Evolutionary conservation across 2,329 filamentous ascomycete species (phyloP).

Genomic region (Hirsutella minnesotensis): DNA sequence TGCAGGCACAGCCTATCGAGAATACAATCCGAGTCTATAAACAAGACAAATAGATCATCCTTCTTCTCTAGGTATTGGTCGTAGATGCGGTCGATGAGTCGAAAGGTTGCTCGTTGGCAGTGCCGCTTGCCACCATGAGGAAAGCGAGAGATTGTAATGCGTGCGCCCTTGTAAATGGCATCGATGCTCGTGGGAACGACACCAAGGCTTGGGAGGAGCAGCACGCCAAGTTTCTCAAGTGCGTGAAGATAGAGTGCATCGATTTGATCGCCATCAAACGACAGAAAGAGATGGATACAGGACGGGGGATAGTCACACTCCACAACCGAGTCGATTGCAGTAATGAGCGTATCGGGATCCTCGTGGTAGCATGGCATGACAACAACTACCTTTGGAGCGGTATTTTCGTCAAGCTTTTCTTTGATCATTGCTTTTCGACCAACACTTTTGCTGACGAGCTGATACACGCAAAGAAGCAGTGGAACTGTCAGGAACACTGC

Average conservation of each 20-base stretch:
- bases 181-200: conserved; percentile 89
- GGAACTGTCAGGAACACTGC: conserved; percentile 74
- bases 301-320: conserved; percentile 87
- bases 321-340: conserved; percentile 82
- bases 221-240: conserved; percentile 73
- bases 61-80: conserved; percentile 73
- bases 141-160: conserved; percentile 86
- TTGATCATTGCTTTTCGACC: conserved; percentile 75
- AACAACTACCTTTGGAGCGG: conserved; percentile 86
- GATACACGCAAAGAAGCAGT: conserved; percentile 88
- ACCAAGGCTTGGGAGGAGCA: conserved; percentile 50
- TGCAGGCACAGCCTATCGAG: conserved; percentile 84
- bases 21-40: conserved; percentile 96
- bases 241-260: conserved; percentile 84
- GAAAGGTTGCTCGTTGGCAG: conserved; percentile 88
- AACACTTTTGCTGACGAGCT: conserved; percentile 76
- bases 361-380: conserved; percentile 98
- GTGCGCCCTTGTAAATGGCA: conserved; percentile 66
- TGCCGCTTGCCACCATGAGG: conserved; percentile 87
- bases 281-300: conserved; percentile 90
- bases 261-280: conserved; percentile 83
- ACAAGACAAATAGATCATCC: conserved; percentile 88
- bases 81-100: conserved; percentile 91
- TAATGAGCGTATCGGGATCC: conserved; percentile 69
- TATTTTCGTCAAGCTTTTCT: conserved; percentile 69